Conservation (phyloP, 2,329 filamentous ascomycete species). For the Kalmusia sp. region DNA sequence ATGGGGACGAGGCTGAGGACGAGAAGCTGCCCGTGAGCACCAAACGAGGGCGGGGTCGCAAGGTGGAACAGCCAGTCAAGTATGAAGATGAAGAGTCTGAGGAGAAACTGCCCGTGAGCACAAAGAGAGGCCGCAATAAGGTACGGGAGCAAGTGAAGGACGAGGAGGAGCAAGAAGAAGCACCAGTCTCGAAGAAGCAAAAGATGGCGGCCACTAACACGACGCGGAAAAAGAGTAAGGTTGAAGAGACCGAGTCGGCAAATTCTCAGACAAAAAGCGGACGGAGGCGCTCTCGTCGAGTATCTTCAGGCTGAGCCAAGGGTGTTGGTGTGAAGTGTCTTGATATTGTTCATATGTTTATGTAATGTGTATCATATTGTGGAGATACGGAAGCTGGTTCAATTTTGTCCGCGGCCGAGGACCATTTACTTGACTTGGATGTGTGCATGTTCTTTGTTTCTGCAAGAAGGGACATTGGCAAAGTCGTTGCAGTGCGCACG, state of each 20-base stretch:
- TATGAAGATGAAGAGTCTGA: slow-evolving; percentile 15
- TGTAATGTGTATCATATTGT: background rate
- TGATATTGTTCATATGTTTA: background rate
- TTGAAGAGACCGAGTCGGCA: slow-evolving; percentile 8
- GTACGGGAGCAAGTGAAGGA: slow-evolving; percentile 23
- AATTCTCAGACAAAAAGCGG: slow-evolving; percentile 23
- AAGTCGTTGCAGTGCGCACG: slow-evolving; percentile 7
- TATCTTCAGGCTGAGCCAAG: slow-evolving; percentile 21
- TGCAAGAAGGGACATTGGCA: background rate
- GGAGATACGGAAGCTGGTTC: no score
- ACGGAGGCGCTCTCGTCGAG: slow-evolving; percentile 32
- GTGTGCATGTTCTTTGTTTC: background rate
- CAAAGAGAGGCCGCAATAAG: slow-evolving; percentile 32
- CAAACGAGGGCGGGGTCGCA: slow-evolving; percentile 21
- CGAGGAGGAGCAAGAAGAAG: slow-evolving; percentile 25
- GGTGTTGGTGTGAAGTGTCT: background rate
- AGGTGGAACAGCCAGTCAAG: background rate
- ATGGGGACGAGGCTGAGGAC: slow-evolving; percentile 23
- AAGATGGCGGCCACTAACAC: slow-evolving; percentile 24
- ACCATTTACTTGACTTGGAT: background rate
- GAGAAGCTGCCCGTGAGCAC: slow-evolving; percentile 20
- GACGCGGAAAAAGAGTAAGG: slow-evolving; percentile 20
- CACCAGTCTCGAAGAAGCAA: slow-evolving; percentile 32
- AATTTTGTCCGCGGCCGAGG: no score
- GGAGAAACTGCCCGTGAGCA: slow-evolving; percentile 17